Conservation (phyloP, 345 rosid species). For the Syzygium jambos region DNA sequence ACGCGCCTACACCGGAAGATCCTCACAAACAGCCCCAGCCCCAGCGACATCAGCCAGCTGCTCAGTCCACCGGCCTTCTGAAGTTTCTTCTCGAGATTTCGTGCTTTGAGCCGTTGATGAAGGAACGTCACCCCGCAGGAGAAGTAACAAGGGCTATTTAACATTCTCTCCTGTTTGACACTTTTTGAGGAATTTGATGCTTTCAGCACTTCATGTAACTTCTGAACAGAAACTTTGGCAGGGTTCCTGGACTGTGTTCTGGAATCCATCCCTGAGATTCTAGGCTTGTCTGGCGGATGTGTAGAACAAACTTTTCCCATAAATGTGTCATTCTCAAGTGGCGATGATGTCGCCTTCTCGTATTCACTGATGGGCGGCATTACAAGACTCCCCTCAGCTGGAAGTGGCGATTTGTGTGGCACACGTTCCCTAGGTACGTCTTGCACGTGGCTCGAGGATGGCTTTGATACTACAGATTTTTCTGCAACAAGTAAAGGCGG, state of each 20-base stretch:
- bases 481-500: slow-evolving; percentile 4
- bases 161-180: slow-evolving; percentile 21
- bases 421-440: background rate
- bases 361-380: background rate
- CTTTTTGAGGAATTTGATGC: slow-evolving; percentile 19
- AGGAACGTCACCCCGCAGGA: slow-evolving; percentile 25
- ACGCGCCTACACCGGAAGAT: slow-evolving; percentile 49
- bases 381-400: background rate
- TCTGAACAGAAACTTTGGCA: background rate
- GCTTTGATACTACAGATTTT: background rate
- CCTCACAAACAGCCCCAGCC: slow-evolving; percentile 67
- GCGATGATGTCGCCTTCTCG: background rate
- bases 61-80: slow-evolving; percentile 73
- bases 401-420: background rate
- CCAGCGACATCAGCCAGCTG: slow-evolving; percentile 69
- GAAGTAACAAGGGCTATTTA: slow-evolving; percentile 21
- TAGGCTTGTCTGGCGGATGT: background rate
- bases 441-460: background rate
- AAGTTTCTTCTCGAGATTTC: slow-evolving; percentile 68
- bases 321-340: background rate
- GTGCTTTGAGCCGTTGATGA: slow-evolving; percentile 52
- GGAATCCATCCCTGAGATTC: background rate
- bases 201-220: slow-evolving; percentile 1
- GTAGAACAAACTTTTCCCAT: background rate
- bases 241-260: background rate